phyloP scores from a whole-genome alignment of 768 basidiomycete genomes.

The Rickenella mellea region DNA sequence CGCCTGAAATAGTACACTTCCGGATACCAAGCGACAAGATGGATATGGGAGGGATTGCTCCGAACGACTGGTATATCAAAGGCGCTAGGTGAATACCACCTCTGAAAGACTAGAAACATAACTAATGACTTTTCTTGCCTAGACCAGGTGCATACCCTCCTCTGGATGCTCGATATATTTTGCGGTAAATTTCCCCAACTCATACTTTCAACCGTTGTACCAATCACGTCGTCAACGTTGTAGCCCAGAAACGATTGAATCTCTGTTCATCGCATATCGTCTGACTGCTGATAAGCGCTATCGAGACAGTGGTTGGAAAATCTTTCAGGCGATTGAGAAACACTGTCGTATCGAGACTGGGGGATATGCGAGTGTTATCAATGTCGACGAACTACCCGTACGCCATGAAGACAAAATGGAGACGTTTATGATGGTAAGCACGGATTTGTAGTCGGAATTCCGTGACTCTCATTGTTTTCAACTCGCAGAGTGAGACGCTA shows the following conservation, averaged over 20 bases:
- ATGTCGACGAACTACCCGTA: conserved; percentile 71
- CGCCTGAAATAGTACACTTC: conserved; percentile 88
- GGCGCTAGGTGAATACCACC: conserved; percentile 45
- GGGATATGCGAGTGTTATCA: conserved; percentile 75
- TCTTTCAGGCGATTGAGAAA: conserved; percentile 82
- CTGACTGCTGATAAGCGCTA: conserved; percentile 78
- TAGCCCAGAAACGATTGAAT: conserved; percentile 91
- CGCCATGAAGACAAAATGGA: conserved; percentile 86
- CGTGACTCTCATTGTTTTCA: not conserved
- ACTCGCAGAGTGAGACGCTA: conserved; percentile 73
- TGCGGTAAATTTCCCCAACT: conserved; percentile 41
- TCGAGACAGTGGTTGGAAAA: conserved; percentile 77
- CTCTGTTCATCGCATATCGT: conserved; percentile 86
- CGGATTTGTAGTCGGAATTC: not conserved
- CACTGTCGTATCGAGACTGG: conserved; percentile 71
- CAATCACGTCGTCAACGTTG: too few relatives aligned
- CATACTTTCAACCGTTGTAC: too few relatives aligned
- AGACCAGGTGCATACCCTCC: conserved; percentile 23
- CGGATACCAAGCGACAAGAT: conserved; percentile 50
- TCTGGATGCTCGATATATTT: conserved; percentile 88
- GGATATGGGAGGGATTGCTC: conserved; percentile 30
- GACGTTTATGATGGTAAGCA: conserved; percentile 78
- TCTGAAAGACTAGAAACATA: not conserved
- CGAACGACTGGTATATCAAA: conserved; percentile 88
- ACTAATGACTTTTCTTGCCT: not conserved